Percentiles rank a stretch among this genome's conserved stretches.
Evolutionary conservation across 208 protist genomes (phyloP).

Genomic region (Porcisia hertigi): DNA sequence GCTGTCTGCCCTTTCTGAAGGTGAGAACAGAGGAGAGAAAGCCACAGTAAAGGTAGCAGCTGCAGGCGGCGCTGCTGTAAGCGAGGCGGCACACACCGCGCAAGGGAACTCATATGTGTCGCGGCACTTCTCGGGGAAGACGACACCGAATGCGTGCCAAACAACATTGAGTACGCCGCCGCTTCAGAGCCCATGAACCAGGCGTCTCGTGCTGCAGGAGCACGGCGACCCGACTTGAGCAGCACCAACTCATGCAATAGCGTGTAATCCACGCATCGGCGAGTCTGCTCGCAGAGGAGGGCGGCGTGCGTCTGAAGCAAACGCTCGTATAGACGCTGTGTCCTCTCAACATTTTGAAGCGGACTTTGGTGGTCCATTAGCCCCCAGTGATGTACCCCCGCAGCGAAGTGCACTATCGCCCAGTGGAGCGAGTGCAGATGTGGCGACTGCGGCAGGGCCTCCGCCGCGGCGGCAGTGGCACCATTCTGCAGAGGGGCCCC

Average conservation of each 20-base stretch:
- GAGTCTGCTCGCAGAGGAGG: slow-evolving; percentile 30
- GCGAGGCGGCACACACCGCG: slow-evolving; percentile 3
- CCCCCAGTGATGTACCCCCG: slow-evolving; percentile 58
- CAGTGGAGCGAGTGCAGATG: slow-evolving; percentile 57
- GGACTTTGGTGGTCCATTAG: slow-evolving; percentile 52
- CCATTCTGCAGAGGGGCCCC: neutral
- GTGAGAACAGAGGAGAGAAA: slow-evolving; percentile 44
- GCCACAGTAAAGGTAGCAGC: slow-evolving; percentile 74
- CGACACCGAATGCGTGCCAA: neutral
- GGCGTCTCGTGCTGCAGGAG: slow-evolving; percentile 1
- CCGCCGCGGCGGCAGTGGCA: neutral
- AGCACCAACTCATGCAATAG: slow-evolving; percentile 26
- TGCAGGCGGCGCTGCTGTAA: slow-evolving; percentile 70
- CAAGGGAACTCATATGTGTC: neutral
- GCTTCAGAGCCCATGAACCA: slow-evolving; percentile 24
- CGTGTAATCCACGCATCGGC: slow-evolving; percentile 5
- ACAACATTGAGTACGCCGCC: neutral
- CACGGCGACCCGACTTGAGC: slow-evolving; percentile 25
- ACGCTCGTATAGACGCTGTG: slow-evolving; percentile 25
- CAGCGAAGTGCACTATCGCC: slow-evolving; percentile 64
- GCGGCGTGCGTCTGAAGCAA: slow-evolving; percentile 53
- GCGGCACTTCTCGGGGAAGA: neutral
- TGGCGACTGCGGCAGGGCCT: neutral
- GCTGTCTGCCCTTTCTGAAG: slow-evolving; percentile 3
- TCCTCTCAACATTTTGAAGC: slow-evolving; percentile 32